These are phyloP conservation scores for Pseudoturritis turrita DNA, from an alignment of 345 rosid species.

Conservation along the genomic window DNA sequence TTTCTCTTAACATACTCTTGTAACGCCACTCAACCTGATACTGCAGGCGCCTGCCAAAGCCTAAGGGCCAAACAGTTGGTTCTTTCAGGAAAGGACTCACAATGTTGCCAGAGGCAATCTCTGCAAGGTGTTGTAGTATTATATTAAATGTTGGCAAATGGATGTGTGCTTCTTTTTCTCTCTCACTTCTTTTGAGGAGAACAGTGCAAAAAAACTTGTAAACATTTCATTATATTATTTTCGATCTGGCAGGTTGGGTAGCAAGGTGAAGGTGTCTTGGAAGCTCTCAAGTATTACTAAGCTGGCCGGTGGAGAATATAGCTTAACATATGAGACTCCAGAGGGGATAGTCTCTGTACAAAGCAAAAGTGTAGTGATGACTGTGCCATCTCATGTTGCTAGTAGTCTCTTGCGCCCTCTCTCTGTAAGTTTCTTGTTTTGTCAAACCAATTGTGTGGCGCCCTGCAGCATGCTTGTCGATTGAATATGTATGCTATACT, in stretches of 20 bases:
- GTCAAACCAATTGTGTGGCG: background rate
- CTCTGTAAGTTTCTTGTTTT: slow-evolving; percentile 45
- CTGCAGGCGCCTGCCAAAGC: slow-evolving; percentile 33
- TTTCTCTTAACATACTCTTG: background rate
- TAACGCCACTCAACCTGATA: background rate
- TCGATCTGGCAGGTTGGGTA: slow-evolving; percentile 55
- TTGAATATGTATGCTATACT: no score
- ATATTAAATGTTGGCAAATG: background rate
- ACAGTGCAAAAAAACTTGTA: background rate
- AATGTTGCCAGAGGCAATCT: slow-evolving; percentile 74
- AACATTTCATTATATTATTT: background rate
- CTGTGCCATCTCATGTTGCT: slow-evolving; percentile 73
- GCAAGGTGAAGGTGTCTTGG: slow-evolving; percentile 71
- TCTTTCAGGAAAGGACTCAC: slow-evolving; percentile 72
- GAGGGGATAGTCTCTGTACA: slow-evolving; percentile 60
- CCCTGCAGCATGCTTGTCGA: slow-evolving; percentile 36
- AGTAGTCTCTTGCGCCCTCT: slow-evolving; percentile 63
- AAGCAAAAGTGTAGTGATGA: slow-evolving; percentile 65
- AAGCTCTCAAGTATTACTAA: slow-evolving; percentile 59
- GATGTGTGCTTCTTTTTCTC: background rate
- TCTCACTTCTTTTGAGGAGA: background rate
- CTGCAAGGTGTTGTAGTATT: slow-evolving; percentile 40
- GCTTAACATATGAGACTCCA: slow-evolving; percentile 65
- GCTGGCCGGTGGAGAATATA: slow-evolving; percentile 45
- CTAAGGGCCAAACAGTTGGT: slow-evolving; percentile 85